Evolutionary conservation across 257 asterid species (phyloP).

Genomic region (Jacaranda copaia): DNA sequence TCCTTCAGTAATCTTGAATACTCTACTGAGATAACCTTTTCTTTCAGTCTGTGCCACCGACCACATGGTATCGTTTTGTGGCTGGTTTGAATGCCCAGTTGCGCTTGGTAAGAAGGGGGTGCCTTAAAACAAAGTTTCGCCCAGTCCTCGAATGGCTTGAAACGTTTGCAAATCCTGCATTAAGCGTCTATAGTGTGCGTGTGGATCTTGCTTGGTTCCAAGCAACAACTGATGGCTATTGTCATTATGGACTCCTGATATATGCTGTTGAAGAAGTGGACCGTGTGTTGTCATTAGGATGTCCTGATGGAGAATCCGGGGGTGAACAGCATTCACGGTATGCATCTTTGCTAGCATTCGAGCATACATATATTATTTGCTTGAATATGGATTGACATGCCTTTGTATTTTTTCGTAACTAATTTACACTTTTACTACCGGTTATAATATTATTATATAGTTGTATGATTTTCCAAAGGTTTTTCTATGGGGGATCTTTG

Average conservation of each 20-base stretch:
- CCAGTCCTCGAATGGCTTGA: conserved; percentile 86
- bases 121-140: conserved; percentile 72
- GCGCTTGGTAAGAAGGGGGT: conserved; percentile 89
- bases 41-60: conserved; percentile 88
- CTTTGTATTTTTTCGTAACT: neutral
- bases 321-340: conserved; percentile 68
- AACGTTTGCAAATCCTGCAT: conserved; percentile 85
- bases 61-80: conserved; percentile 96
- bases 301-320: conserved; percentile 55
- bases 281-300: conserved; percentile 43
- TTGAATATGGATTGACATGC: neutral
- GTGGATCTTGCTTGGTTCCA: conserved; percentile 92
- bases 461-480: neutral
- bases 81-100: conserved; percentile 99
- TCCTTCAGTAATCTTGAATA: neutral
- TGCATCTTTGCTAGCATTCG: conserved; percentile 27
- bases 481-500: conserved; percentile 12
- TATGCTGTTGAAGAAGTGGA: conserved; percentile 70
- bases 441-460: neutral
- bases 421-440: neutral
- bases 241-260: conserved; percentile 84
- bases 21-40: conserved; percentile 21
- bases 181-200: conserved; percentile 65
- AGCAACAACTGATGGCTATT: conserved; percentile 69
- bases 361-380: neutral